Base-by-base conservation (phyloP, 495 filamentous ascomycete species). In the Daldinia loculata region DNA sequence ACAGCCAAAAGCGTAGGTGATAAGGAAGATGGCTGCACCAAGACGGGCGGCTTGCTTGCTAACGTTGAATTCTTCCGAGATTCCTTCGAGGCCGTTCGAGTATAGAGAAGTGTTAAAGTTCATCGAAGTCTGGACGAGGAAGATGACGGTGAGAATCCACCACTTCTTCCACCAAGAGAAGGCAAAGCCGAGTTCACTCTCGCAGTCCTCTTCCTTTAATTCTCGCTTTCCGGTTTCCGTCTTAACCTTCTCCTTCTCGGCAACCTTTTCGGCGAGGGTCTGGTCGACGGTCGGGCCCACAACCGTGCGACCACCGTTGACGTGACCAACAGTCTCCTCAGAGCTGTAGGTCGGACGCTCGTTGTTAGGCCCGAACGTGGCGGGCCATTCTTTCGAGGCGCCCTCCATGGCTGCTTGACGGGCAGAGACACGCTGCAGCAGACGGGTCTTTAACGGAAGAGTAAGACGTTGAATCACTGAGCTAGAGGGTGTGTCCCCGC, bases 21-120 rank as follows among this genome's bases (percentile, higher is more conserved):
- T 81, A 36, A 94, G 82, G 80, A 93, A 94, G 56, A 92, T 84
- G 69, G 87, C 87, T 32, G 90, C 89, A 29, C 91, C 91, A 17
- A 86, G 78, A 29, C 91, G 85, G 1, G 89, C 91, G 0, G 85
- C 85, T 74, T 92, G 89, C 34, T 81, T 80, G 70, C 86, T 89
- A 63, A 93, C 87, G 15, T 80, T 52, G 75, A 91, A 93, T 39
- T 90, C 77, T 48, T 87, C 78, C 1, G 86, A 81, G 62, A 94
- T 85, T 6, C 87, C 87, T 0, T 69, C 69, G 12, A 93, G 77
- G 14, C 85, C 91, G 72, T 91, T 91, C 39, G 88, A 83, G 78
- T 92, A 93, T 11, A 92, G 84, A 32, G 87, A 88, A 9, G 89
- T 90, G 82, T 93, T 93, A 83, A 93, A 91, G 82, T 94, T 94